Evolutionary conservation across 495 filamentous ascomycete species (phyloP), one percentile per base, ranked within the genome.

Genomic region (Lasiosphaeria hispida): DNA sequence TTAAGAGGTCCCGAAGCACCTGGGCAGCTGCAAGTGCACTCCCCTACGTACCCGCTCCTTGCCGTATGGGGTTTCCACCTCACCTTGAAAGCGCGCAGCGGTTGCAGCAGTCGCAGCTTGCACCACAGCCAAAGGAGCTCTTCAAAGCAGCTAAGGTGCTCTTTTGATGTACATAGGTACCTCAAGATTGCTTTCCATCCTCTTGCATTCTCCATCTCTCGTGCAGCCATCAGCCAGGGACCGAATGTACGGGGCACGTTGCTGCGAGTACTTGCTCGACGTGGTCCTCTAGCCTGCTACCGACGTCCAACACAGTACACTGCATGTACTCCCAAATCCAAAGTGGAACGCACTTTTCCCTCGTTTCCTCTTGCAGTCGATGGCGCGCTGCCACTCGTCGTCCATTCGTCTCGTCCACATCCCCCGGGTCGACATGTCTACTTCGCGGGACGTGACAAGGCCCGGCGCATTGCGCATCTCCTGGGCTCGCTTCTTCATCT

Each of bases 1-100:
- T 14, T n/a, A 15, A 30, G 30, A 33, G 34, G 14, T 53, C 19
- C 39, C 39, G 18, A 55, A 43, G 39, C 30, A 18, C 4, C 30
- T 42, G 47, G n/a, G n/a, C n/a, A n/a, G 39, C 40, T 57, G 13
- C 49, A 39, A 39, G 43, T 45, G 38, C 53, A 44, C 33, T n/a
- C 37, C 47, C 17, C 58, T 44, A 43, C 45, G 42, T 66, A 54
- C 57, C 57, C 57, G 57, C 61, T 39, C 38, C 52, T 57, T 49
- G 48, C 47, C 48, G 33, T 45, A 41, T 57, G 33, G 44, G 40
- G 62, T 60, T 62, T 60, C 64, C 64, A 60, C 62, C 49, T 54
- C 57, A 64, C 49, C 40, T 53, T 50, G 38, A 57, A 55, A 59
- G 44, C 50, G 54, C 57, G 55, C 63, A 63, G 45, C 34, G 57